Conservation (phyloP, 176 grass and related monocot genomes). For the Lolium perenne region DNA sequence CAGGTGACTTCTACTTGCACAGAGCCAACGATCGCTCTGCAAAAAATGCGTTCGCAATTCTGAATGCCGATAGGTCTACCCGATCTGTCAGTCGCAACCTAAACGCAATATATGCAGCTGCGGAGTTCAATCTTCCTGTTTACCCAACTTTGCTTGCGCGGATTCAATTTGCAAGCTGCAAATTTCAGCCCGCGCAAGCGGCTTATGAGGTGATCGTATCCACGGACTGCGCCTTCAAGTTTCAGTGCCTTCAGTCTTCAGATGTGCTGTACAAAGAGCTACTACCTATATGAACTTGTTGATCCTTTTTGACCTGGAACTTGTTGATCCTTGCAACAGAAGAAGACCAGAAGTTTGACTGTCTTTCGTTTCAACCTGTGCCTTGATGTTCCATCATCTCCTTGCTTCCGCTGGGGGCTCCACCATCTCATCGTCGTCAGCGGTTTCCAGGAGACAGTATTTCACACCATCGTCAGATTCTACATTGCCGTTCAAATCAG, state of each 20-base stretch:
- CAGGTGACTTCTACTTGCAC: neutral
- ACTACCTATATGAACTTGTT: neutral
- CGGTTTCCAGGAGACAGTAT: conserved; percentile 70
- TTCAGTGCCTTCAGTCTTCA: neutral
- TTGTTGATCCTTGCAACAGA: conserved; percentile 4
- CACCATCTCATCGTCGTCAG: conserved; percentile 38
- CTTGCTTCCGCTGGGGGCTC: conserved; percentile 39
- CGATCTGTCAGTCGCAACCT: neutral
- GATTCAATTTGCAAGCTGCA: conserved; percentile 16
- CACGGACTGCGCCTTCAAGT: neutral
- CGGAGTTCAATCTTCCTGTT: neutral
- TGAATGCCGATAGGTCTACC: neutral
- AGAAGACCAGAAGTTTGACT: neutral
- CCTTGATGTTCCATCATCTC: conserved; percentile 48
- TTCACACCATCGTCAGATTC: conserved; percentile 76
- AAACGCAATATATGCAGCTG: neutral
- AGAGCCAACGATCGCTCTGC: neutral
- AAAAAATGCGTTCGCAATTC: neutral
- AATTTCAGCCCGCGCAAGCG: neutral
- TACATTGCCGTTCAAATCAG: conserved; percentile 12
- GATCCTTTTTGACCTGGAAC: conserved; percentile 30
- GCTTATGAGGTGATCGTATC: neutral
- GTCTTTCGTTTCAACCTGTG: neutral
- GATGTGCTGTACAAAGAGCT: conserved; percentile 24
- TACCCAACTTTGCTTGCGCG: neutral